Base-by-base conservation (phyloP, 805 yeast genomes). In the Candida incommunis region DNA sequence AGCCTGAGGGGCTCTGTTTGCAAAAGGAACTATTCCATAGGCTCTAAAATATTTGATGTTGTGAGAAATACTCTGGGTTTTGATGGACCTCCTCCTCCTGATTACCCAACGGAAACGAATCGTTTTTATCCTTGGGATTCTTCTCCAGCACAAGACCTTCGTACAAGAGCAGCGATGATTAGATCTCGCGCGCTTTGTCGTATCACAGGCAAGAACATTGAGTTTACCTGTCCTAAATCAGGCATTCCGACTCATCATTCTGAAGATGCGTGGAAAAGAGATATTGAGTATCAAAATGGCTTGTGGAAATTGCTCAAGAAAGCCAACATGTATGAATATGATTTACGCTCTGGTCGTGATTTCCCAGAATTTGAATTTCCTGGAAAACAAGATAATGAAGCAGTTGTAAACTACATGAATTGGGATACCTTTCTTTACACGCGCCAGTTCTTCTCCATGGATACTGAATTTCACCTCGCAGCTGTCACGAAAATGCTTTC, bases 301-400 rank as follows among this genome's bases (percentile, higher is more conserved):
- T 75, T 69, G 50, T 83, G 82, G 62, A 84, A 86, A 57, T 64
- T 75, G 40, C 72, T 92, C 67, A 82, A 80, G 57, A 82, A 82
- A 65, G 96, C 85, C 37, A 92, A 92, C 63, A 75, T 84, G 44
- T 90, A 80, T 63, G 98, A 92, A 63, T 97, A 90, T 58, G 98
- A 92, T 65, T 69, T 92, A 52, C 76, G 97, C 61, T 80, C 92
- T 35, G 97, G 96, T 2, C 75, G 98, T 59, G 82, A 79, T 43
- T 90, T 92, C 65, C 95, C 95, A 21, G 97, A 92, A 66, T 88
- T 92, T 58, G 92, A 86, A 55, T 87, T 92, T 66, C 97, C 98
- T 4, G 78, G 75, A 3, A 72, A 69, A 15, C 94, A 83, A 62
- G 82, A 79, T 44, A 70, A 68, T 43, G 96, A 88, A 58, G 78